Percentiles rank a stretch among this genome's conserved stretches.
These are phyloP conservation scores for Elaeagnus macrophylla DNA, from an alignment of 306 rosid genomes.

Conservation along the genomic window DNA sequence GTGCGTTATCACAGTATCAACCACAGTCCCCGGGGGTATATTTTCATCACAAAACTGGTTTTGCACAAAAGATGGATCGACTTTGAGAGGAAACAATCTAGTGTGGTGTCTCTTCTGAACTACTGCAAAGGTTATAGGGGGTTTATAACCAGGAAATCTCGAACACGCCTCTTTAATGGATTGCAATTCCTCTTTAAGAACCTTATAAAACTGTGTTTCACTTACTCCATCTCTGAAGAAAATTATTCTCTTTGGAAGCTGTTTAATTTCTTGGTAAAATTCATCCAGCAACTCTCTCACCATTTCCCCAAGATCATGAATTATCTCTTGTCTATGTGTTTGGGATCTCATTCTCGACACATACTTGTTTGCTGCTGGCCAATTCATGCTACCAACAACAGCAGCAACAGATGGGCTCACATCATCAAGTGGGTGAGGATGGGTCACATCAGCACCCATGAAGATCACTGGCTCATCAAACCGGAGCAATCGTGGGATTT, in stretches of 20 bases:
- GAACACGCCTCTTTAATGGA: constrained; percentile 64
- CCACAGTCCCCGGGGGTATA: constrained; percentile 89
- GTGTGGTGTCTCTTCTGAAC: constrained; percentile 98
- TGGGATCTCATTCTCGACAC: constrained; percentile 94
- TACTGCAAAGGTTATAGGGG: constrained; percentile 73
- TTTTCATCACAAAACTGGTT: constrained; percentile 50
- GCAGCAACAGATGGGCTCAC: constrained; percentile 95
- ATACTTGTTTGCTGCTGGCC: constrained; percentile 97
- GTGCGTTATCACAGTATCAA: constrained; percentile 90
- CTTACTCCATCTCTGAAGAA: constrained; percentile 97
- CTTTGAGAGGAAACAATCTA: constrained; percentile 68
- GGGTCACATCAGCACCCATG: constrained; percentile 98
- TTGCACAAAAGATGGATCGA: constrained; percentile 42
- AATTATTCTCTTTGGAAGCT: constrained; percentile 70
- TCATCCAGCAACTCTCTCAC: constrained; percentile 78
- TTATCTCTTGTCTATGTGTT: constrained; percentile 93
- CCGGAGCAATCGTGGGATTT: constrained; percentile 64
- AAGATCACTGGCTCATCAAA: constrained; percentile 67
- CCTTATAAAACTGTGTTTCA: constrained; percentile 82
- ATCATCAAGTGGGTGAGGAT: constrained; percentile 98
- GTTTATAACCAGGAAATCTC: constrained; percentile 52
- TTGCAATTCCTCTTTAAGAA: constrained; percentile 73
- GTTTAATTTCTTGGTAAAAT: constrained; percentile 57
- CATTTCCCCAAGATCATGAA: constrained; percentile 75
- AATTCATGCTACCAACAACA: constrained; percentile 95